Percentiles rank a stretch among this genome's conserved stretches.
Conservation (phyloP, 2,329 filamentous ascomycete species). For the Xylariaceae sp. region DNA sequence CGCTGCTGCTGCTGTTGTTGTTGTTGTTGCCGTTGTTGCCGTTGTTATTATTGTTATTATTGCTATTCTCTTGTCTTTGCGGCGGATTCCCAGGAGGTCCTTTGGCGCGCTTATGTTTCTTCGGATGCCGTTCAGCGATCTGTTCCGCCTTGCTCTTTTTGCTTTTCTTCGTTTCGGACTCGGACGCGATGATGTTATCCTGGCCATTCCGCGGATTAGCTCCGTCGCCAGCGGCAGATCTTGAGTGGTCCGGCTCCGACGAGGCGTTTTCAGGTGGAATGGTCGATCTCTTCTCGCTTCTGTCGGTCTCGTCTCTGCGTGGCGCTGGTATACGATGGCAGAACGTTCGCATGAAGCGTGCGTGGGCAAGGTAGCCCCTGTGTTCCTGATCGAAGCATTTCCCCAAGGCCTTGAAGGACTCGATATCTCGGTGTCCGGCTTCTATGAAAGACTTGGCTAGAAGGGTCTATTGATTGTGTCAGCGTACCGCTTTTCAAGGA, state of each 20-base stretch:
- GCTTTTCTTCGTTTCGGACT: constrained; percentile 32
- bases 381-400: constrained; percentile 58
- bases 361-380: constrained; percentile 51
- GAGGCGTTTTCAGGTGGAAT: constrained; percentile 27
- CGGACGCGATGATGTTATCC: constrained; percentile 21
- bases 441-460: constrained; percentile 61
- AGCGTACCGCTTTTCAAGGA: constrained; percentile 7
- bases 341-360: constrained; percentile 56
- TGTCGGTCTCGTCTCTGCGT: constrained; percentile 27
- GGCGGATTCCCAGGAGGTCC: constrained; percentile 35
- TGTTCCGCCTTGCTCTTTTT: constrained; percentile 35
- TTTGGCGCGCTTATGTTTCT: constrained; percentile 30
- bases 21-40: constrained; percentile 4
- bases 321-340: constrained; percentile 46
- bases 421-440: constrained; percentile 54
- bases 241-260: constrained; percentile 18
- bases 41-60: constrained; percentile 9
- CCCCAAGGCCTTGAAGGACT: constrained; percentile 57
- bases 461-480: constrained; percentile 35
- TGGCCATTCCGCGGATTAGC: constrained; percentile 11
- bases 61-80: constrained; percentile 29
- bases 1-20: too few relatives aligned
- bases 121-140: constrained; percentile 34
- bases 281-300: constrained; percentile 32
- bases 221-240: too few relatives aligned